Base-by-base conservation (phyloP, 495 filamentous ascomycete species). In the Penicillium argentinense region DNA sequence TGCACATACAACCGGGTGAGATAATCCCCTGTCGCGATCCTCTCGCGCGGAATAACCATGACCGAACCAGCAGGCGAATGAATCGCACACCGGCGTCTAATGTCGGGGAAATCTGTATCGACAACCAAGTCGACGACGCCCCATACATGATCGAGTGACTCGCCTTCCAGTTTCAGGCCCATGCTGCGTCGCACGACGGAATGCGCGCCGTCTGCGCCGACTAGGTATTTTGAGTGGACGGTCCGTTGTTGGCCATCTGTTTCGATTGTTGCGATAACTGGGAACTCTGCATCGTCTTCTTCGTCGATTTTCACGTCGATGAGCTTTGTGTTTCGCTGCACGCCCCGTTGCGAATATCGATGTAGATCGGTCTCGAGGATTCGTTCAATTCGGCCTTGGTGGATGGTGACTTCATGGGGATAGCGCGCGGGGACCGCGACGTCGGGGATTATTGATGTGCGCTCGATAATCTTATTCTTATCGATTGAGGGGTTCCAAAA, bases 1-100 rank as follows among this genome's bases (percentile, higher is more conserved):
- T 77, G 73, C 30, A 87, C 83, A 63, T 89, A 90, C 2, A 90
- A 54, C 9, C 85, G 74, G 9, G 86, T 84, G 21, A 86, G 66
- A 61, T 81, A 82, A 40, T 82, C 80, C 1, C 71, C 73, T 1
- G 68, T 69, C 4, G 62, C 66, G 36, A 74, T 72, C 6, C 67
- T 60, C 53, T 88, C 85, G 9, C 87, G 77, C 0, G 86, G 86
- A 42, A 91, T 85, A 5, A 86, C 68, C 77, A 91, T 84, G 18
- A 89, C 69, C 11, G 77, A 83, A 2, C 85, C 85, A 0, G 76
- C 75, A 7, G 79, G 78, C 7, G 81, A 82, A 57, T 88, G 85
- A 42, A 88, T 82, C 11, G 82, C 79, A 47, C 82, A 85, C 26
- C 80, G 70, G 52, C 74, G 75, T 37, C 86, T 70, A 39, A 90